Evolutionary conservation across 2,329 filamentous ascomycete genomes (phyloP).

Genomic region (Tricladium varicosporioides): DNA sequence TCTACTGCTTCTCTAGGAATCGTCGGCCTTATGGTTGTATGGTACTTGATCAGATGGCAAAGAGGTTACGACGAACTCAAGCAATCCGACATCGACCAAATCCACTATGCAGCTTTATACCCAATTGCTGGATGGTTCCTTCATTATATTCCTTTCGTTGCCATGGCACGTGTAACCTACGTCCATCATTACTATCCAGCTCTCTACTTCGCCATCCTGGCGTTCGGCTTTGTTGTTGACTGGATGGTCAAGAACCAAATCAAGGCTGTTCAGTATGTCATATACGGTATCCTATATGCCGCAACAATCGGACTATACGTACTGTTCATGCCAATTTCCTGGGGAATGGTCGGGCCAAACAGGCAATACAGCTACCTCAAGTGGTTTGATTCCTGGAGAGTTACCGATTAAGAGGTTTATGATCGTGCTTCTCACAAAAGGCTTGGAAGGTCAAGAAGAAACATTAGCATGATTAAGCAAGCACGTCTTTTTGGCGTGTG

Average conservation of each 20-base stretch:
- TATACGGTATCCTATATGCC: conserved; percentile 75
- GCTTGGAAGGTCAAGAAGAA: not conserved
- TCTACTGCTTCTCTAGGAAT: conserved; percentile 76
- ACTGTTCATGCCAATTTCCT: conserved; percentile 90
- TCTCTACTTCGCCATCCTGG: conserved; percentile 93
- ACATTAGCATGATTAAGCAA: not conserved
- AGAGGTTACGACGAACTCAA: conserved; percentile 85
- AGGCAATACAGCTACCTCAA: conserved; percentile 86
- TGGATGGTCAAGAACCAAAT: conserved; percentile 72
- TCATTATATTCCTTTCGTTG: conserved; percentile 92
- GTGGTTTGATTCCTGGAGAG: conserved; percentile 83
- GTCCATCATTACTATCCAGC: conserved; percentile 99
- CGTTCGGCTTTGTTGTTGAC: conserved; percentile 83
- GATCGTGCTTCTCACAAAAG: not conserved
- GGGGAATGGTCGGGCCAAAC: conserved; percentile 88
- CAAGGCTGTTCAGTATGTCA: conserved; percentile 59
- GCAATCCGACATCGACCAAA: conserved; percentile 79
- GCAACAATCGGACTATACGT: conserved; percentile 79
- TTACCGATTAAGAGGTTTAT: conserved; percentile 29
- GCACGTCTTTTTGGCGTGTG: not conserved
- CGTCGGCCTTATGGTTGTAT: conserved; percentile 70
- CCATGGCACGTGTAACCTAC: conserved; percentile 98
- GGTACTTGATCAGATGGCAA: conserved; percentile 94
- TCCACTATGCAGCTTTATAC: conserved; percentile 91
- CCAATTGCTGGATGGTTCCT: conserved; percentile 92